phyloP scores from a whole-genome alignment of 1,139 yeast genomes.

The Blastobotrys indianensis region DNA sequence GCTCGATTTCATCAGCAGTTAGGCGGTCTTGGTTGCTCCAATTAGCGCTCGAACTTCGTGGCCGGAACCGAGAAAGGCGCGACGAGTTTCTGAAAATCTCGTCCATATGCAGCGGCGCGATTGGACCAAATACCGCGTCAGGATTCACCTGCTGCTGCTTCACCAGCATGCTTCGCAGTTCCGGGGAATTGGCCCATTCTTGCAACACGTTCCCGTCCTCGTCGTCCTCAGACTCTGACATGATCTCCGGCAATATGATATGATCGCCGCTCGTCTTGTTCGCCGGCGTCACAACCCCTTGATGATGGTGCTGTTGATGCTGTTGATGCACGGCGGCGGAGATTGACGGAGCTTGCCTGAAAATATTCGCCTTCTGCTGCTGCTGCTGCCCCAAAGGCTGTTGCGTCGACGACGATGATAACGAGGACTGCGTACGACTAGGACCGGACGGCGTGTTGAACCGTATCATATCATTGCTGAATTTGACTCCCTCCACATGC shows the following conservation, averaged over 20 bases:
- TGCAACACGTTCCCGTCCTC: slow-evolving; percentile 48
- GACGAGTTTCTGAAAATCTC: slow-evolving; percentile 53
- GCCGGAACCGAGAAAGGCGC: slow-evolving; percentile 43
- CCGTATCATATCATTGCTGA: slow-evolving; percentile 31
- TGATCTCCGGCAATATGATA: slow-evolving; percentile 41
- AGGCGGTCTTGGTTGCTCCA: slow-evolving; percentile 46
- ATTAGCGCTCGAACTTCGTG: slow-evolving; percentile 55
- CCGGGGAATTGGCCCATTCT: slow-evolving; percentile 72
- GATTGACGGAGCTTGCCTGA: slow-evolving; percentile 17
- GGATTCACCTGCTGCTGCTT: slow-evolving; percentile 66
- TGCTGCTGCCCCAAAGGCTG: slow-evolving; percentile 7
- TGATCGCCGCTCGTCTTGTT: slow-evolving; percentile 17
- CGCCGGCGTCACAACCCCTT: slow-evolving; percentile 1
- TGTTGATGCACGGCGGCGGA: slow-evolving; percentile 14
- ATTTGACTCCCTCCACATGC: slow-evolving; percentile 34
- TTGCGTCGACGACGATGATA: slow-evolving; percentile 11
- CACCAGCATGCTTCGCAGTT: slow-evolving; percentile 46
- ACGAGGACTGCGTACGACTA: slow-evolving; percentile 1
- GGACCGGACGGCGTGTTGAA: slow-evolving; percentile 23
- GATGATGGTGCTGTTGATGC: slow-evolving; percentile 2
- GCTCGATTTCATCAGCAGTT: slow-evolving; percentile 43
- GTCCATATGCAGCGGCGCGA: slow-evolving; percentile 61
- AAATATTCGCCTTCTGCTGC: slow-evolving; percentile 11
- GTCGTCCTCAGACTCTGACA: slow-evolving; percentile 54
- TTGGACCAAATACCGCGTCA: slow-evolving; percentile 67